phyloP scores from a whole-genome alignment of 306 rosid species.

The Cicer bijugum region DNA sequence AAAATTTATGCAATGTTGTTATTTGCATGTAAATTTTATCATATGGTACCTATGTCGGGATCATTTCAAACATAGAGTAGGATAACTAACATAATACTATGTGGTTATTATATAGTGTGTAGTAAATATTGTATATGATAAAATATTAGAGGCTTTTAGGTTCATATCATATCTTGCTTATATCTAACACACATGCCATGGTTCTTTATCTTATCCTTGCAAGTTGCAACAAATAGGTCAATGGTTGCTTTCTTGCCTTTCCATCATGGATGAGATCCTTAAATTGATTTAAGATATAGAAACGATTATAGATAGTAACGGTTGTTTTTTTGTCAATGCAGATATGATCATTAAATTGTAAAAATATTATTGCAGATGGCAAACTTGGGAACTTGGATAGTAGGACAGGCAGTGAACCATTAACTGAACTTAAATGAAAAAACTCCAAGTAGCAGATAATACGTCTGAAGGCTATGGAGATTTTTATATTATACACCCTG shows the following conservation, averaged over 20 bases:
- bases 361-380: not conserved
- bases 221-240: not conserved
- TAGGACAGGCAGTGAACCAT: not conserved
- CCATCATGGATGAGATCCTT: not conserved
- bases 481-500: conserved; percentile 17
- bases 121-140: not conserved
- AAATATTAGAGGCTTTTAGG: not conserved
- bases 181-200: not conserved
- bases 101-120: not conserved
- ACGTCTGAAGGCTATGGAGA: not conserved
- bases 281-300: not conserved
- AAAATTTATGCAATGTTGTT: not conserved
- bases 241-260: not conserved
- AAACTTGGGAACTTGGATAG: conserved; percentile 25
- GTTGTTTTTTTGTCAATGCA: conserved; percentile 39
- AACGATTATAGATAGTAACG: conserved; percentile 4
- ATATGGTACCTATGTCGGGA: not conserved
- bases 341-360: conserved; percentile 35
- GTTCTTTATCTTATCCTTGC: not conserved
- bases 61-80: not conserved
- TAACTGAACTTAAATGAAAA: conserved; percentile 26
- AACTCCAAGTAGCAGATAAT: conserved; percentile 14
- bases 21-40: not conserved
- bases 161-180: not conserved
- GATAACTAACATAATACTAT: not conserved